Evolutionary conservation across 148 eudicot genomes (phyloP), one percentile per base, ranked within the genome.

Genomic region (Cornus florida): DNA sequence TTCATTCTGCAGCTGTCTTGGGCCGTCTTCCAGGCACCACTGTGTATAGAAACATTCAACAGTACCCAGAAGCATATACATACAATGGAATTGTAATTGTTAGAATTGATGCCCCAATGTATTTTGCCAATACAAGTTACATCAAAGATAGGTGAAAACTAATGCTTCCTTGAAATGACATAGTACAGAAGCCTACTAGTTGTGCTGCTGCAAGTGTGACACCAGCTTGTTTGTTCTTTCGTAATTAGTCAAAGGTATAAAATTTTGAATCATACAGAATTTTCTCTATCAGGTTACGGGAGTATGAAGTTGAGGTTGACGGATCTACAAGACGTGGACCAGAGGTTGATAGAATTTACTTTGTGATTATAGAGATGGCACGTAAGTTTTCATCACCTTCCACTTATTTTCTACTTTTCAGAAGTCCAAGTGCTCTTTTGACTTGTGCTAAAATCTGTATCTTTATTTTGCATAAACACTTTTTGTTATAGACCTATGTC

Each of bases 11-110:
- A 97, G 99, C 99, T 84, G 88, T 89, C 75, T 81, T 97, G 89
- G 99, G 99, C 23, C 98, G 99, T 70, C 97, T 97, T 77, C 99
- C 99, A 0, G 99, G 99, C 31, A 97, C 99, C 69, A 97, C 97
- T 68, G 88, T 94, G 22, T 97, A 97, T 70, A 90, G 99, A 83
- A 97, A 97, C 88, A 83, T 81, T 78, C 80, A 87, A 83, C 99
- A 97, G 80, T 97, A 97, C 83, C 97, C 99, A 23, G 99, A 97
- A 86, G 97, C 95, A 78, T 92, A 92, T 83, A 90, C 92, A 23
- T 92, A 97, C 87, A 88, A 89, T 62, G 99, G 99, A 32, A 89
- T 97, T 64, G 99, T 97, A 73, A 83, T 94, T 83, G 98, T 97
- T 82, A 94, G 99, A 31, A 84, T 97, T 77, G 98, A 97, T 91